These are phyloP conservation scores for Tetracladium marchalianum DNA, from an alignment of 495 filamentous ascomycete species.

Conservation along the genomic window DNA sequence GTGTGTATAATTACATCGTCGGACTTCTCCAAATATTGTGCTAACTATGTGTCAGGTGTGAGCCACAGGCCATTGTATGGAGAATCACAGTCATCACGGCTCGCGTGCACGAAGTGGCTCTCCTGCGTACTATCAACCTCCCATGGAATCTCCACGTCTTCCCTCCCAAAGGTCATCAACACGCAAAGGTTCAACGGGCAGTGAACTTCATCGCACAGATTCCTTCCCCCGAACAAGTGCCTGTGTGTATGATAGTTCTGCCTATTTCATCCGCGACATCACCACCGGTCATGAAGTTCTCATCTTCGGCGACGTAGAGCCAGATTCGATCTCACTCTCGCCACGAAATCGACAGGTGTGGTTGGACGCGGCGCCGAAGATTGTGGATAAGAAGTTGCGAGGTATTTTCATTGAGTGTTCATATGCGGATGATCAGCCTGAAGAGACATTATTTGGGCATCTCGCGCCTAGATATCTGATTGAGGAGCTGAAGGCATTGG, in stretches of 20 bases:
- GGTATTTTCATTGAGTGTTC: constrained; percentile 95
- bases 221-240: constrained; percentile 1
- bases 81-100: constrained; percentile 53
- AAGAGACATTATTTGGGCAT: constrained; percentile 77
- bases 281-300: constrained; percentile 63
- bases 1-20: too few relatives aligned
- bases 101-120: constrained; percentile 27
- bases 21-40: too few relatives aligned
- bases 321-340: constrained; percentile 70
- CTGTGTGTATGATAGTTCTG: constrained; percentile 74
- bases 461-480: constrained; percentile 73
- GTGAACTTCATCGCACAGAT: background rate
- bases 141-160: background rate
- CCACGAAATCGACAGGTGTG: constrained; percentile 76
- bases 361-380: constrained; percentile 75
- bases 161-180: constrained; percentile 4
- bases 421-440: constrained; percentile 66
- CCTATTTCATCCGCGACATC: constrained; percentile 78
- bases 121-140: constrained; percentile 9
- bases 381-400: constrained; percentile 53
- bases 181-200: background rate
- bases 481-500: constrained; percentile 64
- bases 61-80: constrained; percentile 84
- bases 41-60: constrained; percentile 26
- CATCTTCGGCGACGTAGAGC: constrained; percentile 92